Conservation (phyloP, 2,329 filamentous ascomycete genomes). For the Arachnopeziza araneosa region DNA sequence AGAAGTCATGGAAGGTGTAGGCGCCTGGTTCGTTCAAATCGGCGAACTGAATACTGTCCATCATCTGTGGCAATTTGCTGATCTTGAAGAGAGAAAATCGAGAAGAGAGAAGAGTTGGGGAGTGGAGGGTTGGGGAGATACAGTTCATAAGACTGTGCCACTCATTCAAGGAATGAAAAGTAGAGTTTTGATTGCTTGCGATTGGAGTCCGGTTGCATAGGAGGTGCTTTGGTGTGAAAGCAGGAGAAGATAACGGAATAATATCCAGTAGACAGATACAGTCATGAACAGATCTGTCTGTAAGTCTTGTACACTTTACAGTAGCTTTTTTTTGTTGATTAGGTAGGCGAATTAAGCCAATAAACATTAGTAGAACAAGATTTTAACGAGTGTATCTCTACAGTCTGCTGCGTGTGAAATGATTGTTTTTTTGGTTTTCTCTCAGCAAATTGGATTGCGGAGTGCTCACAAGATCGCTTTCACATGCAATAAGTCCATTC, state of each 20-base stretch:
- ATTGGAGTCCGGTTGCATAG: conserved; percentile 82
- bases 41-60: conserved; percentile 97
- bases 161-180: conserved; percentile 97
- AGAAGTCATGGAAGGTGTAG: conserved; percentile 97
- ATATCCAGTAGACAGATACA: background rate
- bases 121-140: conserved; percentile 92
- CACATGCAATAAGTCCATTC: too few species aligned
- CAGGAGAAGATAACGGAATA: background rate
- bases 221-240: background rate
- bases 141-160: conserved; percentile 96
- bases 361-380: too few species aligned
- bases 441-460: too few species aligned
- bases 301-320: background rate
- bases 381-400: too few species aligned
- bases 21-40: conserved; percentile 98
- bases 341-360: too few species aligned
- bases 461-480: too few species aligned
- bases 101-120: conserved; percentile 93
- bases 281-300: background rate
- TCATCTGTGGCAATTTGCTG: conserved; percentile 97
- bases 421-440: too few species aligned
- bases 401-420: too few species aligned
- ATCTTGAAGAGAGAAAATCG: conserved; percentile 87
- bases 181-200: conserved; percentile 86
- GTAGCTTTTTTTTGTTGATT: background rate